Base-by-base conservation (phyloP, 2,329 filamentous ascomycete genomes). In the Diaporthe caulivora region DNA sequence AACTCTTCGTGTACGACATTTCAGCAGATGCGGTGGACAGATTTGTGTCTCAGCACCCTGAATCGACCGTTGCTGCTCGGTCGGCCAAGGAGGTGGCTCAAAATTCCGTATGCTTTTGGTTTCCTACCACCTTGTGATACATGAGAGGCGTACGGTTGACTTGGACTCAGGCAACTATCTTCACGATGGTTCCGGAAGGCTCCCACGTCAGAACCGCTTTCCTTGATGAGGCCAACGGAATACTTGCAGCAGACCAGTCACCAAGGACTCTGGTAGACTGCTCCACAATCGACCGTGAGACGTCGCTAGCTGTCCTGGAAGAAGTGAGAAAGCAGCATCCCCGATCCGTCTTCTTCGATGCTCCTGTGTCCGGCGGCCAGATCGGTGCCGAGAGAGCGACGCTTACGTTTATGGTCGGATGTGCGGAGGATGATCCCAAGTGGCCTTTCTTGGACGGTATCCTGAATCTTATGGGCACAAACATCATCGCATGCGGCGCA, bases 251-350 rank as follows among this genome's bases (percentile, higher is more conserved):
- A 15, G 65, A 80, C 81, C 4, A 82, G 77, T 10, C 76, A 78
- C 17, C 81, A 80, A 72, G 86, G 11, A 83, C 93, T 37, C 92
- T 93, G 79, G 91, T 94, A 76, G 92, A 94, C 79, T 91, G 89
- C 77, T 93, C 92, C 15, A 94, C 92, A 2, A 93, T 94, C 78
- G 92, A 94, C 79, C 90, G 91, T 0, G 86, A 86, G 73, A 91
- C 91, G 0, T 92, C 90, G 8, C 70, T 73, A 24, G 49, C 72
- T n/a, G 76, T 79, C 7, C 70, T 71, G 6, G 74, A 72, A 11
- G 42, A 71, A 26, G 69, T 76, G 3, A 54, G 34, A 8, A 37
- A 64, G 49, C 42, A 67, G 18, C 71, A 70, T 31, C 76, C 76
- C 8, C 69, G 58, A 31, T 71, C 77, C 8, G 62, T 55, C 3